Base-by-base conservation (phyloP, 352 stramenopile genomes). In the Aphanomyces astaci region DNA sequence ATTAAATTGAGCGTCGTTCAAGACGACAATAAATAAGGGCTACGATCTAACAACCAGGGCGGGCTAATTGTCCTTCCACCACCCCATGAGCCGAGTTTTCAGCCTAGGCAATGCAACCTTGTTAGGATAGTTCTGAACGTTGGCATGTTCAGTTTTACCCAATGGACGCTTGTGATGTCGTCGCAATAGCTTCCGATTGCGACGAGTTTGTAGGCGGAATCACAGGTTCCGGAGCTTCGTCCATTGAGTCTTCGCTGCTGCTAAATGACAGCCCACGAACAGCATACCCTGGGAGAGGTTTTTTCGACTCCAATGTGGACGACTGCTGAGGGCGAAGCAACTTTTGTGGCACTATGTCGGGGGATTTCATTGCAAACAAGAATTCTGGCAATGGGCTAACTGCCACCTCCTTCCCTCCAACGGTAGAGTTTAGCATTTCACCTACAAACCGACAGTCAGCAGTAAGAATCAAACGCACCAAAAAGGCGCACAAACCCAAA, bases 61-160 rank as follows among this genome's bases (percentile, higher is more conserved):
- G n/a, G 36, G 24, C 30, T 59, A 59, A 32, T 59, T 59, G 51
- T 59, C 51, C n/a, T 59, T 59, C 51, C 51, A 59, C 51, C 51
- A 59, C 17, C 51, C 51, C 51, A 59, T 59, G 51, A 59, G 51
- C 0, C 51, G 25, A 39, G 51, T 33, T 59, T 36, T 59, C 5
- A 59, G 30, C 11, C 51, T 59, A 59, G 4, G 27, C 11, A 28
- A n/a, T n/a, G 15, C 13, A 36, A n/a, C 4, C 0, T n/a, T 59
- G 30, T n/a, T n/a, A 59, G 30, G 51, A 25, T 33, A 30, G 17
- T 25, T 5, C 5, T 32, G 25, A 28, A 32, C 4, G 24, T 59
- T 17, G 15, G 19, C 9, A 24, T 9, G 45, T 7, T 15, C 45
- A n/a, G 11, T 36, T 25, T 11, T 59, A 59, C 51, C 51, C 51